Percentiles rank a stretch among this genome's conserved stretches.
Conservation (phyloP, 2,329 filamentous ascomycete genomes). For the Penicillium sp. region DNA sequence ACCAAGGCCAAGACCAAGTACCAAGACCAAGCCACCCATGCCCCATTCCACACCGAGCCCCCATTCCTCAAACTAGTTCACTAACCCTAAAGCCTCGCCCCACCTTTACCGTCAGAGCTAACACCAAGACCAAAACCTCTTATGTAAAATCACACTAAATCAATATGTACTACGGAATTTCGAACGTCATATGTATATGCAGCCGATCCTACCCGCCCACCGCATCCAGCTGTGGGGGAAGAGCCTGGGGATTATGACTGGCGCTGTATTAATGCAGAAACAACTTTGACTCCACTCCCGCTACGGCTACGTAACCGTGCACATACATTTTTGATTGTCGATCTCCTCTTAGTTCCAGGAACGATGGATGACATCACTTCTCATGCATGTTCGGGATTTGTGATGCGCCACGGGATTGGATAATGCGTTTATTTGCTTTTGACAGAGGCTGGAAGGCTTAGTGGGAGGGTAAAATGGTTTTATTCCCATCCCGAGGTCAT, state of each 20-base stretch:
- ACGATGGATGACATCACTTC: background rate
- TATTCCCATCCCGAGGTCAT: too few species aligned
- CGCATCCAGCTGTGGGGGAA: background rate
- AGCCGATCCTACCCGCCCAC: background rate
- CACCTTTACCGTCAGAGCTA: background rate
- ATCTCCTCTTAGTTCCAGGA: background rate
- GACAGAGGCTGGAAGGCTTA: too few species aligned
- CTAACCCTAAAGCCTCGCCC: background rate
- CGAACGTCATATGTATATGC: background rate
- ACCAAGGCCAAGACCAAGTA: too few species aligned
- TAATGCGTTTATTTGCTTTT: too few species aligned
- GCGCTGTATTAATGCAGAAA: background rate
- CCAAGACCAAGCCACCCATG: background rate
- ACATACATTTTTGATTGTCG: background rate
- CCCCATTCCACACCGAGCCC: background rate
- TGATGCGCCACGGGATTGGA: background rate
- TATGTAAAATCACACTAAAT: background rate
- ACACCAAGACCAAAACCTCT: background rate
- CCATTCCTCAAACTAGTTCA: background rate
- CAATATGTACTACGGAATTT: too few species aligned
- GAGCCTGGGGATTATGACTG: background rate
- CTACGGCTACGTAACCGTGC: conserved; percentile 1
- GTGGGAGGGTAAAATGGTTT: too few species aligned
- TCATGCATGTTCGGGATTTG: background rate
- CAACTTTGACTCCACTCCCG: background rate